Evolutionary conservation across 495 filamentous ascomycete species (phyloP), one percentile per base, ranked within the genome.

Genomic region (Gamarada debralockiae): DNA sequence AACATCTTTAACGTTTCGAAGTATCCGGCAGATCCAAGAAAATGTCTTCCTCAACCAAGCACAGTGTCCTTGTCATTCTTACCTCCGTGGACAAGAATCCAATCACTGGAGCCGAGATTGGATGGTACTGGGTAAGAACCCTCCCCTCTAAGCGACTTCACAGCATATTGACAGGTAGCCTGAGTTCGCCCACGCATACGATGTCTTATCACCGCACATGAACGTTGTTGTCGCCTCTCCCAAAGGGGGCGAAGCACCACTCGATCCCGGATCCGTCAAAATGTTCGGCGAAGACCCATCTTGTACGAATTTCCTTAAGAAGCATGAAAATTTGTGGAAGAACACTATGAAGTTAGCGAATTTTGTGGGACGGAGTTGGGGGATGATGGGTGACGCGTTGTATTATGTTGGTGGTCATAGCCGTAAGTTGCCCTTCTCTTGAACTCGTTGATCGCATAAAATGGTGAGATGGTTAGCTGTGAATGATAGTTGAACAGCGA

Each of bases 371-470:
- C 71, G 71, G 24, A 75, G 75, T 0, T 63, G 52, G 37, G 82
- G 87, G 39, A 90, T n/a, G n/a, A n/a, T n/a, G n/a, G n/a, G 81
- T 60, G 85, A 81, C 46, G 86, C 81, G 18, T 66, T 90, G 39
- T 88, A 84, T 65, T 88, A 78, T 65, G 84, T 87, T 13, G 87
- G 87, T 57, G 87, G 87, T 20, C 83, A 90, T 67, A 86, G 86
- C n/a, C 86, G 80, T 82, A 68, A 43, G 79, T 70, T 15, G 15
- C 18, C 23, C 29, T 41, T 8, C n/a, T 42, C 13, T 20, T 38
- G 45, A 7, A 20, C 38, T 20, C 17, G 38, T n/a, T n/a, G n/a
- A n/a, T n/a, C n/a, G n/a, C n/a, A n/a, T n/a, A n/a, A n/a, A n/a
- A n/a, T n/a, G n/a, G n/a, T n/a, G 7, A 42, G 31, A 8, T n/a